Conservation (phyloP, 495 filamentous ascomycete species). For the Penicillium mononematosum region DNA sequence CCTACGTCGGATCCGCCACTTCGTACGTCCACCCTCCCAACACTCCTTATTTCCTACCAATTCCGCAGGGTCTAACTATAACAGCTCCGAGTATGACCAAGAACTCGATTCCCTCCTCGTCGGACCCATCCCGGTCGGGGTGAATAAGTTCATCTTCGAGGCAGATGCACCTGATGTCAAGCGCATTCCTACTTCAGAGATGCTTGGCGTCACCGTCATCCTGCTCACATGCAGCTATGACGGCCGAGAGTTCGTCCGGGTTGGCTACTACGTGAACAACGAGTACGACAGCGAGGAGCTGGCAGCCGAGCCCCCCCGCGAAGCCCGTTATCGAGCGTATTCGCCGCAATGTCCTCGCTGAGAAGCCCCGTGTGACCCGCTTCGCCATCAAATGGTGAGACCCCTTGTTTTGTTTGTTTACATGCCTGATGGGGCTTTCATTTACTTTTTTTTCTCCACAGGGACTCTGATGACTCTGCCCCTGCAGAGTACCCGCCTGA, state of each 20-base stretch:
- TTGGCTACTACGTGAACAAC: constrained; percentile 99
- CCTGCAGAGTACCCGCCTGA: constrained; percentile 95
- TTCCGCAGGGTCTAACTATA: constrained; percentile 10
- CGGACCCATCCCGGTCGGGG: constrained; percentile 90
- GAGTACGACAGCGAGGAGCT: constrained; percentile 94
- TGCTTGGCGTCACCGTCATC: constrained; percentile 95
- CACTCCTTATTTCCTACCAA: constrained; percentile 15
- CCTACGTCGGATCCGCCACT: constrained; percentile 96
- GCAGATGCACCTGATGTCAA: constrained; percentile 86
- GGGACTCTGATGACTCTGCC: constrained; percentile 94
- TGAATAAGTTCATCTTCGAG: constrained; percentile 98
- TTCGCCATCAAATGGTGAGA: constrained; percentile 98
- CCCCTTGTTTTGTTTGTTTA: neutral
- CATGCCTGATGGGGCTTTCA: constrained; percentile 5
- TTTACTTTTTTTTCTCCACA: constrained; percentile 33
- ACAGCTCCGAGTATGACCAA: constrained; percentile 91
- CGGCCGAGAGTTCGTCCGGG: constrained; percentile 92
- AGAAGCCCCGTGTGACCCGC: constrained; percentile 94
- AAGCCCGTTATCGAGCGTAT: constrained; percentile 92
- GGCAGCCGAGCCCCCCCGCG: constrained; percentile 75
- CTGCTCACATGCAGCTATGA: constrained; percentile 97
- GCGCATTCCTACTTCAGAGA: constrained; percentile 89
- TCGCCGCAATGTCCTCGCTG: constrained; percentile 84
- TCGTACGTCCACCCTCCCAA: constrained; percentile 60
- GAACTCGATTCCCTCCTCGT: constrained; percentile 96